Base-by-base conservation (phyloP, 1,284 basidiomycete genomes). In the Schizophyllum amplum region DNA sequence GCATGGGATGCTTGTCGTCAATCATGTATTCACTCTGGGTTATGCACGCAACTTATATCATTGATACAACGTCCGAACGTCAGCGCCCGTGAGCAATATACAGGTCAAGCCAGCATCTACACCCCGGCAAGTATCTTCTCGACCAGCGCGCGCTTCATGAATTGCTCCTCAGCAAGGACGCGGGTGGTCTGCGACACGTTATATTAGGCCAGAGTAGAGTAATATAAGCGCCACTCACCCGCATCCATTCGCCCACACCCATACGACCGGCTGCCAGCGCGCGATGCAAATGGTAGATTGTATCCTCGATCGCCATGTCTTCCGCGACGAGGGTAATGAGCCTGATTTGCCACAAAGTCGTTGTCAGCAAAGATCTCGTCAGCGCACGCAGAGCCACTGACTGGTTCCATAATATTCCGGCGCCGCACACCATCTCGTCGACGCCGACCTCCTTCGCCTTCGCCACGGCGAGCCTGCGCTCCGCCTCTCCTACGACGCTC, bases 271-370 rank as follows among this genome's bases (percentile, higher is more conserved):
- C 80, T 67, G 96, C 96, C 61, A 99, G 77, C 2, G 94, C 96
- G 57, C 95, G 83, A 57, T 95, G 93, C 54, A 99, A 81, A 69
- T 99, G 95, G 73, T 98, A 99, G 59, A 98, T 89, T 24, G 96
- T 96, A 71, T 99, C 97, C 71, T 98, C 94, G 65, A 99, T 93
- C 0, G 96, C 94, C 65, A 95, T 94, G 71, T 99, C 97, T 70
- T 99, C 97, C n/a, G 97, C 94, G 5, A 98, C 87, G 22, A 99
- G 79, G 68, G 97, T 92, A 62, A 98, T 84, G 23, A 99, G 76
- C 71, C 95, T 98, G 67, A 51, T 48, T 65, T 24, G 68, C 60
- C 46, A 54, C 33, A 58, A 51, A 42, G 51, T 25, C 49, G 21
- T 55, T 25, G 58, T 51, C 48, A 55, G 47, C 33, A 17, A 47